These are phyloP conservation scores for Amniculicola lignicola DNA, from an alignment of 495 filamentous ascomycete genomes.

Conservation along the genomic window DNA sequence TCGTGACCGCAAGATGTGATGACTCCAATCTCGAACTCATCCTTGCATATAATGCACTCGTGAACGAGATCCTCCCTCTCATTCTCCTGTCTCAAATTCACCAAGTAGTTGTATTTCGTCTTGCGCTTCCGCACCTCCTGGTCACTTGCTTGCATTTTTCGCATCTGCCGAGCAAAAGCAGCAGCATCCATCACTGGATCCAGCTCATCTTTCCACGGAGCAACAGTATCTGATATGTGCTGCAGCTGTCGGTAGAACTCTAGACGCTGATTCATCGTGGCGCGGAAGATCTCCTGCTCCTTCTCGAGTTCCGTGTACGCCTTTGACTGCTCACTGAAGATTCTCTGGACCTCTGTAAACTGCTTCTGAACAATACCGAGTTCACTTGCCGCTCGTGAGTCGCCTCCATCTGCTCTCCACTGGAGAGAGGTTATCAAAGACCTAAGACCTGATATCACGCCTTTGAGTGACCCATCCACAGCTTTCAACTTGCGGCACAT, in stretches of 20 bases:
- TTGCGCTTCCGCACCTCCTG: constrained; percentile 58
- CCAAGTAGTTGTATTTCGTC: constrained; percentile 69
- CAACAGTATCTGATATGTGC: constrained; percentile 79
- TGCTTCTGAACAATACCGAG: constrained; percentile 56
- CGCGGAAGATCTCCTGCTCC: constrained; percentile 72
- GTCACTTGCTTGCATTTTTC: constrained; percentile 50
- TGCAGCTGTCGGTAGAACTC: constrained; percentile 90
- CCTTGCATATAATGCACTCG: constrained; percentile 78
- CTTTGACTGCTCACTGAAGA: constrained; percentile 65
- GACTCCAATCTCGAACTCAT: constrained; percentile 69
- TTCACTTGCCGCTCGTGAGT: constrained; percentile 60
- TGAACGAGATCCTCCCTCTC: constrained; percentile 53
- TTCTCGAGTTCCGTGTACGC: constrained; percentile 55
- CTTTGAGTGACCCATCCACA: constrained; percentile 62
- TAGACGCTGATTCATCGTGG: constrained; percentile 73
- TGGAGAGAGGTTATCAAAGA: constrained; percentile 60
- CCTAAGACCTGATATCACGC: constrained; percentile 65
- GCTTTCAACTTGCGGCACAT: constrained; percentile 55
- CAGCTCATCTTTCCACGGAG: constrained; percentile 61
- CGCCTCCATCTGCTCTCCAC: constrained; percentile 58
- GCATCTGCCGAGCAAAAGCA: constrained; percentile 28
- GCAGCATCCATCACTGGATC: constrained; percentile 47
- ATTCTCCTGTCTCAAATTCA: constrained; percentile 58
- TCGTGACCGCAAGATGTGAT: constrained; percentile 83
- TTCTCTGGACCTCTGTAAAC: constrained; percentile 57